phyloP scores from a whole-genome alignment of 2,329 filamentous ascomycete genomes.

The Phymatotrichopsis omnivora region DNA sequence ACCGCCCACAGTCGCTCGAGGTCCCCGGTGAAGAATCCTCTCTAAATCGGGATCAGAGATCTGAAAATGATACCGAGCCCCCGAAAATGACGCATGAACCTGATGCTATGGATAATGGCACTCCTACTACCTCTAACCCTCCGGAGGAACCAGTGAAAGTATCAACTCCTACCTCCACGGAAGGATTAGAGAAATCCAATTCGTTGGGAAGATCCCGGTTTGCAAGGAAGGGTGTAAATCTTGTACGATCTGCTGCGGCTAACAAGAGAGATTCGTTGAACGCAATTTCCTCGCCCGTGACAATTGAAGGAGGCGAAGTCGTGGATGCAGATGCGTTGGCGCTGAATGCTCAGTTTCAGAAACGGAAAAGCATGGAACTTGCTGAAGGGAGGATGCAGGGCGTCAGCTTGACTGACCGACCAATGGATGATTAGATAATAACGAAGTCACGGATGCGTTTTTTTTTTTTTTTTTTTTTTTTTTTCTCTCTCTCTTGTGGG shows the following conservation, averaged over 20 bases:
- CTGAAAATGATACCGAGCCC: conserved; percentile 28
- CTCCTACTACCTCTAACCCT: no score
- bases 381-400: conserved; percentile 36
- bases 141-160: conserved; percentile 4
- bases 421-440: conserved; percentile 63
- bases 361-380: no score
- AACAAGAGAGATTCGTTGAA: conserved; percentile 22
- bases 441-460: not conserved
- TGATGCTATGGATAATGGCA: conserved; percentile 16
- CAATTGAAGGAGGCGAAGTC: conserved; percentile 37
- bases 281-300: no score
- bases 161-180: not conserved
- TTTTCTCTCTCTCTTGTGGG: not conserved
- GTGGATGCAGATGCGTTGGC: conserved; percentile 32
- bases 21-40: conserved; percentile 37
- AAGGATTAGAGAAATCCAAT: conserved; percentile 22
- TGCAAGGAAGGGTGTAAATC: conserved; percentile 28
- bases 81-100: conserved; percentile 21
- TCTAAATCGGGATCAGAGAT: conserved; percentile 38
- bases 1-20: conserved; percentile 44
- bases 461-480: conserved; percentile 2
- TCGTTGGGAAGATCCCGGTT: conserved; percentile 30
- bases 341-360: conserved; percentile 28
- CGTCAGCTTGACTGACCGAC: conserved; percentile 61
- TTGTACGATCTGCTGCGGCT: conserved; percentile 32